Evolutionary conservation across 768 basidiomycete genomes (phyloP).

Genomic region (Podaxis rugospora): DNA sequence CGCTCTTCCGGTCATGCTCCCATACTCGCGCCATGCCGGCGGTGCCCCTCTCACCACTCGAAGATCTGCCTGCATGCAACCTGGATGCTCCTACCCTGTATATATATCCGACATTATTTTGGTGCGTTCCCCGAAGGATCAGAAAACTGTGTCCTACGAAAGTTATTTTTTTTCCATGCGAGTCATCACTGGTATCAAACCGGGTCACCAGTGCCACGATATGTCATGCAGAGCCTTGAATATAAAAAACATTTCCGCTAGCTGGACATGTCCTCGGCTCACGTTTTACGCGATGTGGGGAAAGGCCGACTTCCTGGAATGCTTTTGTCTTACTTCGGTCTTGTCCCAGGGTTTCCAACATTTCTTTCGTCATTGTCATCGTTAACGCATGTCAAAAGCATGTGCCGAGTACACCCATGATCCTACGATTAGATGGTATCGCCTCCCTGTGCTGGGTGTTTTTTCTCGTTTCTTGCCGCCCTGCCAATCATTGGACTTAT

Average conservation of each 20-base stretch:
- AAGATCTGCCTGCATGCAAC: background rate
- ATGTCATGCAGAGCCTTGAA: background rate
- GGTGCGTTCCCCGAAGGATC: background rate
- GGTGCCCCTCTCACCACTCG: background rate
- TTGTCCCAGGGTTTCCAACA: background rate
- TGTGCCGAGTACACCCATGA: conserved; percentile 4
- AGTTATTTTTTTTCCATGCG: background rate
- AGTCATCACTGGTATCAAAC: conserved; percentile 2
- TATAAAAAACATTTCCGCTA: background rate
- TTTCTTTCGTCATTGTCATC: background rate
- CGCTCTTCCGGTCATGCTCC: background rate
- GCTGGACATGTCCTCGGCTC: conserved; percentile 4
- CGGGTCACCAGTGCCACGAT: conserved; percentile 7
- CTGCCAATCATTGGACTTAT: background rate
- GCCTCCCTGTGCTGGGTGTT: background rate
- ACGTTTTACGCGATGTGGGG: background rate
- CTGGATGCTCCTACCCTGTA: background rate
- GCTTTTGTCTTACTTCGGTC: conserved; percentile 2
- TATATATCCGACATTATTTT: background rate
- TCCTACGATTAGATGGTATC: conserved; percentile 6
- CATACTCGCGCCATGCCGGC: conserved; percentile 1
- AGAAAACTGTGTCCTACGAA: background rate
- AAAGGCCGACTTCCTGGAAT: conserved; percentile 2
- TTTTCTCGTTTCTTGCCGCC: background rate
- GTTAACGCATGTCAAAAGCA: conserved; percentile 7